Conservation (phyloP, 805 yeast genomes). For the Sugiyamaella valdiviana region DNA sequence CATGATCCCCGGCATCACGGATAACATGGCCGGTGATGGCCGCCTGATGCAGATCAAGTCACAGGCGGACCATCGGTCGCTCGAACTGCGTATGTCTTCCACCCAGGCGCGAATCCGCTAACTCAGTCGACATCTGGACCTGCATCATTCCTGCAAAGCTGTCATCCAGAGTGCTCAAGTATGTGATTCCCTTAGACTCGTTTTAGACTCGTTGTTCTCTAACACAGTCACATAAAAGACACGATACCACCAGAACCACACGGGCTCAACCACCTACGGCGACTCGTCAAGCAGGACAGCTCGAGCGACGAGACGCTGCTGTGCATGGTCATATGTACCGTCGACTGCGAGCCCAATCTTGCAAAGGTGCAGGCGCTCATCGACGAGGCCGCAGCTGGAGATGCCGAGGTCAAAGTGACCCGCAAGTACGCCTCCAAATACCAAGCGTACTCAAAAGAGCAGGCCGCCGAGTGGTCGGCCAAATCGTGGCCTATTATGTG, state of each 20-base stretch:
- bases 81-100: slow-evolving; percentile 13
- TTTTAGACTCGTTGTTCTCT: too few relatives aligned
- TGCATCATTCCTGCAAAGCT: slow-evolving; percentile 28
- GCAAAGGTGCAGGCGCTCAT: slow-evolving; percentile 17
- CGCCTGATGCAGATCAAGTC: slow-evolving; percentile 22
- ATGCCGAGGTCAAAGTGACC: slow-evolving; percentile 4
- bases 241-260: slow-evolving; percentile 28
- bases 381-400: background rate
- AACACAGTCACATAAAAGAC: slow-evolving; percentile 24
- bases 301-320: slow-evolving; percentile 21
- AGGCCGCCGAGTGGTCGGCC: slow-evolving; percentile 57
- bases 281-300: slow-evolving; percentile 27
- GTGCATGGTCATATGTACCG: slow-evolving; percentile 45
- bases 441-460: slow-evolving; percentile 68
- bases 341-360: slow-evolving; percentile 27
- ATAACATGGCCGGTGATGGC: slow-evolving; percentile 15
- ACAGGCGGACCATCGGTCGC: slow-evolving; percentile 21
- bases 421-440: slow-evolving; percentile 45
- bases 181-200: slow-evolving; percentile 6
- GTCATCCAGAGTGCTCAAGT: slow-evolving; percentile 26
- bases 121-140: slow-evolving; percentile 29
- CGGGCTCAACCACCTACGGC: slow-evolving; percentile 31
- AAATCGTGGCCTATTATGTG: slow-evolving; percentile 80
- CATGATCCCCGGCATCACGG: slow-evolving; percentile 9
- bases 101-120: background rate